Evolutionary conservation across 257 asterid genomes (phyloP), one percentile per base, ranked within the genome.

Genomic region (Mitragyna speciosa): DNA sequence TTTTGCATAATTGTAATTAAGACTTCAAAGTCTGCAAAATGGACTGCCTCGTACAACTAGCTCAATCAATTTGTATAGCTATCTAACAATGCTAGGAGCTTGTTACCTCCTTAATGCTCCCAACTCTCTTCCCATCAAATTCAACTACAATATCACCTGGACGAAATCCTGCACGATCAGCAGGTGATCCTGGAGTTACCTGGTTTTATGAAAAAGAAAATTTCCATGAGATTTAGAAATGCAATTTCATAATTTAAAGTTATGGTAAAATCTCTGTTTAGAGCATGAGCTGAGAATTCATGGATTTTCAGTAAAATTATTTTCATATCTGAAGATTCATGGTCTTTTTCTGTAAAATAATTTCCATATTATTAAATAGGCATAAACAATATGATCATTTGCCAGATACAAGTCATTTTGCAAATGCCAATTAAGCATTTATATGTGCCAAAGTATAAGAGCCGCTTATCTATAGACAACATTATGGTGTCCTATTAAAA

Each of bases 181-280:
- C 97, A 33, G 98, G 97, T 59, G 98, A 94, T 43, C 93, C 98
- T 51, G 97, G 97, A 28, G 92, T 88, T 43, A 94, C 97, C 97
- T 94, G 88, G 67, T 65, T 31, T 26, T n/a, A 66, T 58, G 19
- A 65, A 54, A 75, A 81, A 28, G 41, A 0, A 16, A 78, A 17
- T 43, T 9, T 76, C 39, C 58, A 36, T 33, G 4, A 61, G 56
- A 54, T 56, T 45, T 36, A 56, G 39, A 76, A 70, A 45, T 47
- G 48, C n/a, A 31, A 16, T 0, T 56, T 56, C 63, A 7, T 47
- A 45, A 26, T 15, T 54, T 49, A 39, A 58, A 36, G 43, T 54
- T 12, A 47, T 17, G 47, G 14, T 5, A 41, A 28, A 59, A 24
- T 39, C 59, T 56, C 69, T 36, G 49, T 19, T 26, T 2, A 12